phyloP scores from a whole-genome alignment of 352 stramenopile species.

The Globisporangium canariense region DNA sequence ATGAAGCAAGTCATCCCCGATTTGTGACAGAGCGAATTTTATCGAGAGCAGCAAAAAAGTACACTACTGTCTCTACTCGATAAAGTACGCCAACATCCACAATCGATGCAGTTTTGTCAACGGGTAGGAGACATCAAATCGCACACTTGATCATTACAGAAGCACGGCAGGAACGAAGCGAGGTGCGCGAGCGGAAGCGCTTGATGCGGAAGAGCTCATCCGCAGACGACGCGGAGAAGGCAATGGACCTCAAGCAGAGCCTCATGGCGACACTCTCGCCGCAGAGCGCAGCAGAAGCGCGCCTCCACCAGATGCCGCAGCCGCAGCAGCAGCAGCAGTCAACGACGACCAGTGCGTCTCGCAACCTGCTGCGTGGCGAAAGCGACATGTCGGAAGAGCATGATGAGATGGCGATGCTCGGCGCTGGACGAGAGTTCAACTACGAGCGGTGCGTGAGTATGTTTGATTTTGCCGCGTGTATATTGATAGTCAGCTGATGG shows the following conservation, averaged over 20 bases:
- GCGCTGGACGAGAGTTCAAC: conserved; percentile 10
- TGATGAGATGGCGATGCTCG: not conserved
- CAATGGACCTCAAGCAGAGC: conserved; percentile 14
- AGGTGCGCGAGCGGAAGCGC: not conserved
- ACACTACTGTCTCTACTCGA: not conserved
- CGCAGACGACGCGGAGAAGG: not conserved
- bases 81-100: not conserved
- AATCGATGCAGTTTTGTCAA: not conserved
- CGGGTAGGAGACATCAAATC: not conserved
- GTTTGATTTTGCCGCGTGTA: not conserved
- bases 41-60: not conserved
- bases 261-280: conserved; percentile 13
- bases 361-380: not conserved
- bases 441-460: conserved; percentile 9
- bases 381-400: not conserved
- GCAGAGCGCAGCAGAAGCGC: not conserved
- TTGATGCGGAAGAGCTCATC: conserved; percentile 7
- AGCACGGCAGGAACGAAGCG: not conserved
- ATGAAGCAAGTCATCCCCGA: too few species aligned
- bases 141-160: not conserved
- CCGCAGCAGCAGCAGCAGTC: too few species aligned
- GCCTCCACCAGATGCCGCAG: not conserved
- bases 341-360: too few species aligned
- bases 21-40: not conserved
- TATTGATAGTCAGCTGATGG: too few species aligned